Base-by-base conservation (phyloP, 352 stramenopile genomes). In the Phytophthora fragariae region DNA sequence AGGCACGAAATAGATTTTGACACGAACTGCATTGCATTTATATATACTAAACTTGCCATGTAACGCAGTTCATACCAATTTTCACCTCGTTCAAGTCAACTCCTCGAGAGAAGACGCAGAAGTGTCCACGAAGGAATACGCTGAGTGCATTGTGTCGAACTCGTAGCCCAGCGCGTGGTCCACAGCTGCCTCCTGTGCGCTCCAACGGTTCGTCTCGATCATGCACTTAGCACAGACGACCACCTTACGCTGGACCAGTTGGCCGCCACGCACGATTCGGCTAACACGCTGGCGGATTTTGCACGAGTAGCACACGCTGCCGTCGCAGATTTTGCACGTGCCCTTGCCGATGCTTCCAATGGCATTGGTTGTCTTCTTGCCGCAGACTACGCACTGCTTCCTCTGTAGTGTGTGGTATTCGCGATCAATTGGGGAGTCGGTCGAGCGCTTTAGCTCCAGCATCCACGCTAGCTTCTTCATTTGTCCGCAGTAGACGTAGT, bases 381-480 rank as follows among this genome's bases (percentile, higher is more conserved):
- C 46, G 52, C 76, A 83, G 1, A 75, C 76, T 12, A 71, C 33
- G 24, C 76, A 83, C 6, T 57, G n/a, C 33, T 65, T 61, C 24
- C 61, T 64, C 0, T 50, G 31, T 21, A 17, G 31, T 17, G 10
- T 31, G 11, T 47, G 10, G 6, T 33, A 46, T 12, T 67, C 10
- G 19, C 37, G 29, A 4, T 55, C 31, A 14, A 55, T 41, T 8
- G 17, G 44, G 14, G 44, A 50, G 44, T 50, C 3, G 4, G 17
- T 21, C 10, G 63, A 55, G 56, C 58, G 37, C 10, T 21, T 65
- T 8, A 57, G 50, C 37, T 79, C 57, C 12, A 79, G 47, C 46
- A 79, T 70, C 81, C 83, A 91, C 39, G 79, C 65, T 15, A 89
- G 62, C 62, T 88, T 91, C 62, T 85, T 85, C 80, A 87, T 86